These are phyloP conservation scores for Mycena vulgaris DNA, from an alignment of 768 basidiomycete genomes.

Conservation along the genomic window DNA sequence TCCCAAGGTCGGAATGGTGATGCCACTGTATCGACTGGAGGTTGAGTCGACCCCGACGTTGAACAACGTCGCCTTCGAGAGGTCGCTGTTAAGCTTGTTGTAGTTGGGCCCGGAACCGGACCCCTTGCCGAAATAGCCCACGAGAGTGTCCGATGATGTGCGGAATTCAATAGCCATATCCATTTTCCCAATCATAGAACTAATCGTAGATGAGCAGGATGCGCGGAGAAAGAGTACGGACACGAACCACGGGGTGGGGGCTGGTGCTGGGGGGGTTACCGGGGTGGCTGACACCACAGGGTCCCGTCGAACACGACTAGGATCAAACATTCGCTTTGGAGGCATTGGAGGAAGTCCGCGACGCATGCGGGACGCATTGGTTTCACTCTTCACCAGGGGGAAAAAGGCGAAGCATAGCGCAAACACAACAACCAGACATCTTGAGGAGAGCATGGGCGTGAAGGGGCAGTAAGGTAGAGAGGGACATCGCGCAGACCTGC, in stretches of 20 bases:
- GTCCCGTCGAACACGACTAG: neutral
- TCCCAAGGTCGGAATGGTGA: too few relatives aligned
- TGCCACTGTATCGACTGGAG: too few relatives aligned
- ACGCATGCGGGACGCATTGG: neutral
- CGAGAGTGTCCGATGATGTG: neutral
- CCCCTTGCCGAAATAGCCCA: neutral
- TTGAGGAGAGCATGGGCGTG: too few relatives aligned
- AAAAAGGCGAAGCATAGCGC: neutral
- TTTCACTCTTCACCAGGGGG: neutral
- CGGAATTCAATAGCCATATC: neutral
- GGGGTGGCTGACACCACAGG: neutral
- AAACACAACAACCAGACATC: neutral
- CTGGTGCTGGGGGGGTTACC: too few relatives aligned
- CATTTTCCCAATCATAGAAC: neutral
- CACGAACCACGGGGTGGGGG: neutral
- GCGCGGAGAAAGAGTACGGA: neutral
- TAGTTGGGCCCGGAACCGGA: too few relatives aligned
- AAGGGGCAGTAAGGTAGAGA: too few relatives aligned
- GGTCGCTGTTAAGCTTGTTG: too few relatives aligned
- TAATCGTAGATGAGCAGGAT: neutral
- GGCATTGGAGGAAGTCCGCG: constrained; percentile 2
- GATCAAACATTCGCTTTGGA: neutral
- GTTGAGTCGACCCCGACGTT: neutral
- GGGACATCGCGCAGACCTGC: too few relatives aligned
- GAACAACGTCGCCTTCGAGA: neutral